Percentiles rank a stretch among this genome's conserved stretches.
Conservation (phyloP, 495 filamentous ascomycete species). For the Hypoxylon intermedium region DNA sequence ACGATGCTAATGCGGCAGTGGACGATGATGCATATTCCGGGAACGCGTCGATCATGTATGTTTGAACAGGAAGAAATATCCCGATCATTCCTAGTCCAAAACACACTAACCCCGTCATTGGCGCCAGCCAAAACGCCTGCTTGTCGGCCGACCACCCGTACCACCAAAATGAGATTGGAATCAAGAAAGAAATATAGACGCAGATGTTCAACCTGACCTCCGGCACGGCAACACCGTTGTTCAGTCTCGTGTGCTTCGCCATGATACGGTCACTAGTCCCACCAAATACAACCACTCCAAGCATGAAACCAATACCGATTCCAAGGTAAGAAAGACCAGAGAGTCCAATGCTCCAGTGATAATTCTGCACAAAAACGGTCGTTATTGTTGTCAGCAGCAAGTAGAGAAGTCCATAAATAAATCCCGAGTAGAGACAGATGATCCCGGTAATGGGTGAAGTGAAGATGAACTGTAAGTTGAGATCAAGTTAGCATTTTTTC, state of each 20-base stretch:
- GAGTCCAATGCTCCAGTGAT: constrained; percentile 49
- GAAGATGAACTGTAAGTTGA: background rate
- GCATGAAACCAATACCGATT: constrained; percentile 47
- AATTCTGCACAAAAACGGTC: constrained; percentile 60
- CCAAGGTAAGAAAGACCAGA: constrained; percentile 52
- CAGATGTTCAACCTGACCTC: constrained; percentile 63
- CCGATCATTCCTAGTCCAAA: constrained; percentile 56
- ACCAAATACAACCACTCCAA: constrained; percentile 43
- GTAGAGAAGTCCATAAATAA: constrained; percentile 77
- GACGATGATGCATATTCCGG: constrained; percentile 64
- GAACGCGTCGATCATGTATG: constrained; percentile 68
- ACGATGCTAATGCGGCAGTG: constrained; percentile 59
- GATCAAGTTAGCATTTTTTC: no score
- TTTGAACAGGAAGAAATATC: constrained; percentile 56
- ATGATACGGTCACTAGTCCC: constrained; percentile 33
- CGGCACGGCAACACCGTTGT: constrained; percentile 39
- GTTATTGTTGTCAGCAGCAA: constrained; percentile 75
- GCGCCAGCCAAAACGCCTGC: constrained; percentile 54
- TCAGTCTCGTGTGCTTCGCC: constrained; percentile 14
- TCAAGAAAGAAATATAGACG: constrained; percentile 52
- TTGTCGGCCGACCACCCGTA: constrained; percentile 55
- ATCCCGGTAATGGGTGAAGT: background rate
- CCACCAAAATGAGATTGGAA: constrained; percentile 58
- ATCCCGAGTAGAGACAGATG: constrained; percentile 67
- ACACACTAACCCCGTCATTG: constrained; percentile 53